Conservation (phyloP, 768 basidiomycete genomes). For the Roridomyces roridus region DNA sequence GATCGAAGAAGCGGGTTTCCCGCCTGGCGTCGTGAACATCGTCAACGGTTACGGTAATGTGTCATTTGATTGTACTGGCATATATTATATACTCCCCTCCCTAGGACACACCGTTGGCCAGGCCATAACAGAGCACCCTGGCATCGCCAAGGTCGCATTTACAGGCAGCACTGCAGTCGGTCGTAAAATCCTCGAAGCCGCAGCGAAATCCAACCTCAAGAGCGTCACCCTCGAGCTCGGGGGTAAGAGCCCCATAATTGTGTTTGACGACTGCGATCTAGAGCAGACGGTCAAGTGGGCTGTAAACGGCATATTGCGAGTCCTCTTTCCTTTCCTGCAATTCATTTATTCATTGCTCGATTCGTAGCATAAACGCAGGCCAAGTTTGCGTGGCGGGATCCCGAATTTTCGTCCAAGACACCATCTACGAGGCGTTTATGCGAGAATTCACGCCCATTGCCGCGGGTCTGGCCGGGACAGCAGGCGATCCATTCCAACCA, state of each 20-base stretch:
- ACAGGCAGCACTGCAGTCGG: conserved; percentile 75
- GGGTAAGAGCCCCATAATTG: conserved; percentile 68
- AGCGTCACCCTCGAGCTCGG: conserved; percentile 74
- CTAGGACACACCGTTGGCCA: conserved; percentile 67
- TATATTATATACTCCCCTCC: too few relatives aligned
- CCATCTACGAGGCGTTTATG: conserved; percentile 64
- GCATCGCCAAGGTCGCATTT: conserved; percentile 78
- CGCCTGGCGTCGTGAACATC: conserved; percentile 80
- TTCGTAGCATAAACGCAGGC: conserved; percentile 41
- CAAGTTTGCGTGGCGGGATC: conserved; percentile 61
- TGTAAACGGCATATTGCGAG: conserved; percentile 63
- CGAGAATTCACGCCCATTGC: conserved; percentile 44
- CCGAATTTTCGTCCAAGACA: conserved; percentile 61
- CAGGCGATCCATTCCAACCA: conserved; percentile 53
- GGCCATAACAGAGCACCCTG: conserved; percentile 70
- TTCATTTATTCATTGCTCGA: too few relatives aligned
- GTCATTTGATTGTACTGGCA: too few relatives aligned
- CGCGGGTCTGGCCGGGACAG: conserved; percentile 29
- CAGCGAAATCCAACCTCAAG: conserved; percentile 73
- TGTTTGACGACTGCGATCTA: conserved; percentile 68
- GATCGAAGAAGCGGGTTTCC: conserved; percentile 76
- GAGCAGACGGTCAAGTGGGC: conserved; percentile 66
- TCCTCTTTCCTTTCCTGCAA: background rate
- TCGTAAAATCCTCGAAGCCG: conserved; percentile 66
- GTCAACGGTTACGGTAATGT: conserved; percentile 69